Evolutionary conservation across 768 basidiomycete genomes (phyloP).

Genomic region (Boletus tylopilopsis): DNA sequence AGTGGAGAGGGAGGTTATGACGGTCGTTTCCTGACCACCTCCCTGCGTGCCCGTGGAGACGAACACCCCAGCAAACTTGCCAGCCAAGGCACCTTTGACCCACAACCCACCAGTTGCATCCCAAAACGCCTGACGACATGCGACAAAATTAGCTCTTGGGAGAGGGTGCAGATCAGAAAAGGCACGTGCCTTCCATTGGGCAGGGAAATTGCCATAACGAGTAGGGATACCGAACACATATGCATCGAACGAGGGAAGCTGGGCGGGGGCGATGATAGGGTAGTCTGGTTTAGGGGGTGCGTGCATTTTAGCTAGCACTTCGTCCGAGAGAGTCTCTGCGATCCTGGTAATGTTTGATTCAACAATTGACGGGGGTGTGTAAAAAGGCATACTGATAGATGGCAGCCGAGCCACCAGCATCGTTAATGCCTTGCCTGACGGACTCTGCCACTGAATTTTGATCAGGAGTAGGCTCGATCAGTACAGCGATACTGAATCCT

Average conservation of each 20-base stretch:
- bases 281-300: conserved; percentile 71
- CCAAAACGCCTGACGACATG: conserved; percentile 56
- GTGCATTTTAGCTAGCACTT: conserved; percentile 64
- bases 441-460: conserved; percentile 53
- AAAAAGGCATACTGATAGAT: conserved; percentile 50
- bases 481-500: no score
- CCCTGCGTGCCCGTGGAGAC: conserved; percentile 70
- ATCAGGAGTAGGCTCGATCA: neutral
- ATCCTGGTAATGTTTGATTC: conserved; percentile 42
- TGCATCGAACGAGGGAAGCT: conserved; percentile 61
- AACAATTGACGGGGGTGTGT: neutral
- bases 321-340: conserved; percentile 70
- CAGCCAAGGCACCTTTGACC: conserved; percentile 53
- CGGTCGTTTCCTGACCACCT: conserved; percentile 75
- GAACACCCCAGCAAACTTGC: conserved; percentile 76
- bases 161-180: no score
- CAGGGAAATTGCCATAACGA: conserved; percentile 78
- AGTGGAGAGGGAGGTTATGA: conserved; percentile 49
- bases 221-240: conserved; percentile 76
- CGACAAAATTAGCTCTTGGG: conserved; percentile 4
- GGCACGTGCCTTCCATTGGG: conserved; percentile 69
- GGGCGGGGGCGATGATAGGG: conserved; percentile 56
- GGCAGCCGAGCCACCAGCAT: conserved; percentile 45
- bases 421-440: conserved; percentile 42
- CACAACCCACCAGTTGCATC: conserved; percentile 71